phyloP scores from a whole-genome alignment of 139 green algal species.

The Zygnema cylindricum region DNA sequence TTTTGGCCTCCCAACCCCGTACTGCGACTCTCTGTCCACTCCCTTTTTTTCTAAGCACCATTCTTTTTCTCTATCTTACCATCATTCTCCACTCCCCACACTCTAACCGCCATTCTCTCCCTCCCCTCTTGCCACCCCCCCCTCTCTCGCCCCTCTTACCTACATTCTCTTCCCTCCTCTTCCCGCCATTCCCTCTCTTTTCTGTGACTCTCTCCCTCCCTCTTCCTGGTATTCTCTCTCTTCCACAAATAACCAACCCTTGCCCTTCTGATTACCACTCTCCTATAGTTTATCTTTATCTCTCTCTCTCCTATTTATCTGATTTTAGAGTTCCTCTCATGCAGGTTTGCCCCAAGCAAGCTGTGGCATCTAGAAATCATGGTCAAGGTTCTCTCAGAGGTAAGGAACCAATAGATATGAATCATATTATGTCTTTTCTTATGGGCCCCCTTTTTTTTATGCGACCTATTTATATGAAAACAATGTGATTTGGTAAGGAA shows the following conservation, averaged over 20 bases:
- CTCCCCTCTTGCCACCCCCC: background rate
- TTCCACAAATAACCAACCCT: too few relatives aligned
- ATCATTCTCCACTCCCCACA: background rate
- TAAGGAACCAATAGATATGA: conserved; percentile 1
- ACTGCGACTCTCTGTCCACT: background rate
- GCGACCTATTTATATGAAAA: too few relatives aligned
- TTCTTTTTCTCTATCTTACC: background rate
- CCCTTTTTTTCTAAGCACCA: background rate
- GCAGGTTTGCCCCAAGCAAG: conserved; percentile 84
- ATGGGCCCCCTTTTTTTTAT: background rate
- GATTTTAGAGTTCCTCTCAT: background rate
- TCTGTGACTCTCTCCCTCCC: too few relatives aligned
- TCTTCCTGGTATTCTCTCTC: too few relatives aligned
- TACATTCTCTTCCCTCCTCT: background rate
- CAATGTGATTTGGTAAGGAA: too few relatives aligned
- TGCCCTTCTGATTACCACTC: too few relatives aligned
- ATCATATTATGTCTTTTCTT: background rate
- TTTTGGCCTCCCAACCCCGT: background rate
- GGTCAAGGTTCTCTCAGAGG: conserved; percentile 51
- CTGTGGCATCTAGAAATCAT: conserved; percentile 90
- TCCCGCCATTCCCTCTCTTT: too few relatives aligned
- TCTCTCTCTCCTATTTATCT: too few relatives aligned
- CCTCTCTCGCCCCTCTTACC: background rate
- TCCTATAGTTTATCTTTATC: too few relatives aligned
- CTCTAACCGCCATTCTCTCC: background rate